A percentile compares a stretch with the other conserved stretches of the same genome.
These are phyloP conservation scores for Fraxinus excelsior DNA, from an alignment of 257 asterid species.

Conservation along the genomic window DNA sequence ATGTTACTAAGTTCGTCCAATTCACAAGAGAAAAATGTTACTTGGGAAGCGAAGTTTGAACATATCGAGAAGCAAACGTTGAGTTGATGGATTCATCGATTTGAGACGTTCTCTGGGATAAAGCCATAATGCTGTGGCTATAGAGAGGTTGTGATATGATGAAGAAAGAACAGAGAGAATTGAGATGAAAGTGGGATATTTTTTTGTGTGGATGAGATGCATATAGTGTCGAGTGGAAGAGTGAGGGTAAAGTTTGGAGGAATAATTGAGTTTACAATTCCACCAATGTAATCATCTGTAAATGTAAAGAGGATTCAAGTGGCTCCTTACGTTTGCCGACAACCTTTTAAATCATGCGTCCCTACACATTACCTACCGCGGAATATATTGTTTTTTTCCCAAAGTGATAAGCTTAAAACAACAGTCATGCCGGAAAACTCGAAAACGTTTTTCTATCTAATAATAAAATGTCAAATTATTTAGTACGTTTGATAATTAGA, in stretches of 20 bases:
- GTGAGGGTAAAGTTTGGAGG: background rate
- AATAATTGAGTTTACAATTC: background rate
- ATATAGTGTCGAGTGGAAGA: background rate
- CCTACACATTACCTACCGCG: no score
- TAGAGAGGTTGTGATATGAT: background rate
- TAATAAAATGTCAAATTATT: no score
- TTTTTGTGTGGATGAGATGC: background rate
- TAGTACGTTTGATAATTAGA: no score
- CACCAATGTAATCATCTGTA: background rate
- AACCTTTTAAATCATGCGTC: no score
- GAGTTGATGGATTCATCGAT: conserved; percentile 28
- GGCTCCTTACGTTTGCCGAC: no score
- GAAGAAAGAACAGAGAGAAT: background rate
- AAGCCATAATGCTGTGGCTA: conserved; percentile 20
- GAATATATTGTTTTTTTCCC: no score
- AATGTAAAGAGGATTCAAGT: no score
- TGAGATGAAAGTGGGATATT: background rate
- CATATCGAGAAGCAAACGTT: conserved; percentile 34
- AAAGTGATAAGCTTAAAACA: no score
- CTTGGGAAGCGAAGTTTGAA: conserved; percentile 25
- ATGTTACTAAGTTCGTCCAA: background rate
- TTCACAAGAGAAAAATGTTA: background rate
- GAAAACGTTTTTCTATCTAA: no score
- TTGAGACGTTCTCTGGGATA: conserved; percentile 11
- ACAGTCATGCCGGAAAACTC: no score